Evolutionary conservation across 179 eudicot genomes (phyloP).

Genomic region (Drosera spatulata): DNA sequence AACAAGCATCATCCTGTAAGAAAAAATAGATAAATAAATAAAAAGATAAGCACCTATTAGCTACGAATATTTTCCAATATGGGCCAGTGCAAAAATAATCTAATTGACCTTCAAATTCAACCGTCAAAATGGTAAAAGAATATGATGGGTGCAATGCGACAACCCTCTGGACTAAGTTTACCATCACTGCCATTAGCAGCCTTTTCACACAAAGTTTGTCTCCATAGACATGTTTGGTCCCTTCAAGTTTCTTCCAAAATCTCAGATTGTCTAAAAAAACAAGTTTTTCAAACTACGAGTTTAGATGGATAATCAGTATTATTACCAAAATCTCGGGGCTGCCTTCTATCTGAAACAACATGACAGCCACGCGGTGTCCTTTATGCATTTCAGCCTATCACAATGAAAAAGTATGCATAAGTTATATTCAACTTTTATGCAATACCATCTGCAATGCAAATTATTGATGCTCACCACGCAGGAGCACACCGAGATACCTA

Average conservation of each 20-base stretch:
- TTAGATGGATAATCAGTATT: background rate
- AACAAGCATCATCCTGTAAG: constrained; percentile 60
- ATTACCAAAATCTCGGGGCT: constrained; percentile 65
- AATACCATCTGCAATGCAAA: background rate
- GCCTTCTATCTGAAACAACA: constrained; percentile 84
- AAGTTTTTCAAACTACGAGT: background rate
- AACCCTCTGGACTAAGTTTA: too few relatives aligned
- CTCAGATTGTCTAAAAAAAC: background rate
- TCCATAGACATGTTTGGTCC: background rate
- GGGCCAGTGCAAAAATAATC: background rate
- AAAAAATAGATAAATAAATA: background rate
- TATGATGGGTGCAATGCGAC: too few relatives aligned
- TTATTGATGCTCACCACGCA: constrained; percentile 65
- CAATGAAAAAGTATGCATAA: background rate
- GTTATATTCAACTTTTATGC: background rate
- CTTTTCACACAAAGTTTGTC: too few relatives aligned
- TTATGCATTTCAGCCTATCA: constrained; percentile 74
- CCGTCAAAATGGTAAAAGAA: too few relatives aligned
- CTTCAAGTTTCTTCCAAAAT: too few relatives aligned
- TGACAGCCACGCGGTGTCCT: constrained; percentile 61
- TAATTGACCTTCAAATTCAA: background rate
- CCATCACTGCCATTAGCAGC: too few relatives aligned
- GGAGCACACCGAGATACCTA: constrained; percentile 63
- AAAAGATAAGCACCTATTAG: background rate
- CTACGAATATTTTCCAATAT: background rate